Evolutionary conservation across 2,329 filamentous ascomycete genomes (phyloP), one percentile per base, ranked within the genome.

Genomic region (Trichophyton mentagrophytes): DNA sequence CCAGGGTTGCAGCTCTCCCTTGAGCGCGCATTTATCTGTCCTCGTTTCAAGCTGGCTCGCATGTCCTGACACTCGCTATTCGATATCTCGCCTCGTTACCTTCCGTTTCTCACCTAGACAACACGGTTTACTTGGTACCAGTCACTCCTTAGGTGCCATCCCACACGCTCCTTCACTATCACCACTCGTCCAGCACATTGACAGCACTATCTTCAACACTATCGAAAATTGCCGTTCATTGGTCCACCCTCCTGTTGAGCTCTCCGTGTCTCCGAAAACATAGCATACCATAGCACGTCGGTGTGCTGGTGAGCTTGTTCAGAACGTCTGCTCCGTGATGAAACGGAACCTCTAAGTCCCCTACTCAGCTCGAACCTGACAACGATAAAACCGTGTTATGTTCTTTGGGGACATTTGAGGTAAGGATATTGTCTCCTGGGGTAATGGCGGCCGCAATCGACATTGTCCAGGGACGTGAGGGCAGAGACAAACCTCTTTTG

Each of bases 401-500:
- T 55, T 25, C 6, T 15, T 30, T 13, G 27, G 27, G 13, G 33
- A 27, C 1, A 7, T 15, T 30, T 36, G 27, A 33, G 2, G 27
- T 15, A 42, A 36, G 17, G 51, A 55, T 33, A 55, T 40, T 51
- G 46, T 36, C 25, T 40, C 51, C 33, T 27, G 13, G 3, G 8
- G 8, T 46, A 15, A 49, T 30, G 44, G 27, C 46, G 38, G 30
- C 47, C 42, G 2, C 15, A 27, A 6, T 42, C 9, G n/a, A 55
- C 51, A 36, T 30, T 30, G 33, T 38, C 27, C 51, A 55, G 51
- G 2, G 51, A 13, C 51, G 27, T n/a, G 51, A 55, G 51, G 33
- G 27, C 51, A 36, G 66, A 61, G 69, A 69, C 63, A 69, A 65
- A 60, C 67, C 69, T 33, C 66, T 69, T 40, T 64, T 76, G 63